Conservation (phyloP, 2,329 filamentous ascomycete genomes). For the Hypoxylon sp. region DNA sequence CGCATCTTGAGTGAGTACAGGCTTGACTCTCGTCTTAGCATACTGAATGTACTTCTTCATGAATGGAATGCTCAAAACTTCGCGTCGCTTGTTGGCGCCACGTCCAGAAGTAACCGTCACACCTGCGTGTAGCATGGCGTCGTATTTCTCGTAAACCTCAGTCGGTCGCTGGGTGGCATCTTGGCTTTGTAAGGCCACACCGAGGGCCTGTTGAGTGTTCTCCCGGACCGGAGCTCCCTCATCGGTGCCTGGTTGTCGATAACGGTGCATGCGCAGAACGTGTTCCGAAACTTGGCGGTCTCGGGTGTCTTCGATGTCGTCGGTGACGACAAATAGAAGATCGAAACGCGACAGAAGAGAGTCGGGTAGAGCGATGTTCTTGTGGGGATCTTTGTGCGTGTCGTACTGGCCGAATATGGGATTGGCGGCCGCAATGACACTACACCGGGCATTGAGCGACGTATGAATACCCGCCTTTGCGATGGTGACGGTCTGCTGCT, state of each 20-base stretch:
- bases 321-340: conserved; percentile 95
- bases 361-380: conserved; percentile 96
- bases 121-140: conserved; percentile 93
- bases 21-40: conserved; percentile 90
- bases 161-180: conserved; percentile 77
- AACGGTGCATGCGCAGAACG: conserved; percentile 95
- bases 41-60: conserved; percentile 99
- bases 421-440: conserved; percentile 94
- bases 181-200: conserved; percentile 84
- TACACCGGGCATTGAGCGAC: conserved; percentile 94
- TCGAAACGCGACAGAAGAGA: conserved; percentile 98
- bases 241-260: conserved; percentile 89
- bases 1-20: conserved; percentile 87
- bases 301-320: conserved; percentile 94
- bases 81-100: conserved; percentile 76
- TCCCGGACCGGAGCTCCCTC: conserved; percentile 95
- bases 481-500: conserved; percentile 98
- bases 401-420: conserved; percentile 99
- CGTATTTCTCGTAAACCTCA: conserved; percentile 95
- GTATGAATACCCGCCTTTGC: conserved; percentile 99
- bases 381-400: conserved; percentile 97
- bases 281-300: conserved; percentile 95
- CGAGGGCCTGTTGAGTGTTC: conserved; percentile 81
- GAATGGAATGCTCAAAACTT: conserved; percentile 94
- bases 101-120: conserved; percentile 79